phyloP scores from a whole-genome alignment of 805 yeast species.

The Candida anglica region DNA sequence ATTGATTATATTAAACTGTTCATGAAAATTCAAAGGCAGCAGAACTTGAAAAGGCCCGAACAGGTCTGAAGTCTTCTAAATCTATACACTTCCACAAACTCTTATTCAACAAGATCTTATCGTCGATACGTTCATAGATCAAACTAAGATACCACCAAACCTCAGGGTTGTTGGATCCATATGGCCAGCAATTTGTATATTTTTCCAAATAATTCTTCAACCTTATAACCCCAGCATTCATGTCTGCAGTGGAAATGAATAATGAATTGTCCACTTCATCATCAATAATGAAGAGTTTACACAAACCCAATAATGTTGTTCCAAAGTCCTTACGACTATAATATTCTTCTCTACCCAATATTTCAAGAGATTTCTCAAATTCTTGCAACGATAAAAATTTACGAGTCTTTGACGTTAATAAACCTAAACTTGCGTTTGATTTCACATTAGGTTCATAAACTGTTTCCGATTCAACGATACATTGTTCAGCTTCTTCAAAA shows the following conservation, averaged over 20 bases:
- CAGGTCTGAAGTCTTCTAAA: constrained; percentile 59
- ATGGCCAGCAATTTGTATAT: constrained; percentile 34
- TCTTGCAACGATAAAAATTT: constrained; percentile 54
- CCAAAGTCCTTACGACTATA: constrained; percentile 36
- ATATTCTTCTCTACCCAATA: constrained; percentile 23
- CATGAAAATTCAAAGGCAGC: too few relatives aligned
- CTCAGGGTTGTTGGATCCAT: constrained; percentile 45
- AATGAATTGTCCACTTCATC: constrained; percentile 26
- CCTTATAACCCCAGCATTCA: constrained; percentile 57
- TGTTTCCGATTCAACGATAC: constrained; percentile 68
- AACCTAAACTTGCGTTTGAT: constrained; percentile 49
- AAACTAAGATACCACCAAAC: constrained; percentile 66
- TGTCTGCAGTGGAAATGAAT: constrained; percentile 55
- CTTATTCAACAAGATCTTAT: constrained; percentile 41
- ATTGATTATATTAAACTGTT: too few relatives aligned
- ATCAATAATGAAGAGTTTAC: constrained; percentile 45
- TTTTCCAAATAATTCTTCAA: constrained; percentile 44
- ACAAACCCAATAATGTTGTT: constrained; percentile 52
- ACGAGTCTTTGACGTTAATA: constrained; percentile 37
- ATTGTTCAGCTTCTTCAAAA: constrained; percentile 59
- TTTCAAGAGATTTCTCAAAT: constrained; percentile 59
- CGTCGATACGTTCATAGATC: constrained; percentile 58
- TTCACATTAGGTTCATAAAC: constrained; percentile 41
- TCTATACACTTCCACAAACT: constrained; percentile 63
- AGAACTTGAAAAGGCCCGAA: constrained; percentile 31